Base-by-base conservation (phyloP, 768 basidiomycete species). In the Flagelloscypha sp. region DNA sequence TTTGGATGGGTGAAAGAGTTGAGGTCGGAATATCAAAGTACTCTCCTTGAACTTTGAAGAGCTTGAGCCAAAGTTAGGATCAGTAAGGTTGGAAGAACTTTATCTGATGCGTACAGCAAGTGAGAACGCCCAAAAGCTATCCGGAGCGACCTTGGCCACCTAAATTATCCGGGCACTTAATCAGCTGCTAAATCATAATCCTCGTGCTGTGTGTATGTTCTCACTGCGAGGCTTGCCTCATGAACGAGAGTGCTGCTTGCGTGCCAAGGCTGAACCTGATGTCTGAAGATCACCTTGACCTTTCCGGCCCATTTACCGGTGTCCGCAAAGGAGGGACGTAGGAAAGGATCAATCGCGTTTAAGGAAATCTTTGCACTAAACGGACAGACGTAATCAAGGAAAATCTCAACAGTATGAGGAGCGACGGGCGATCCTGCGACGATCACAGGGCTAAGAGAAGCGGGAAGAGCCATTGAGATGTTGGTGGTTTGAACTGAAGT, bases 201-300 rank as follows among this genome's bases (percentile, higher is more conserved):
- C 12, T 12, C 9, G 16, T 10, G 16, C 27, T 30, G 7, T 24
- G 11, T 24, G 13, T 4, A 3, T 36, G 13, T 5, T 45, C 73
- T 30, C 45, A 86, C 86, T 5, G 89, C 87, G 7, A 94, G 63
- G 8, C 70, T 79, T 10, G 88, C 84, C 59, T 95, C 92, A 43
- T 86, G 83, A 3, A 76, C 74, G 34, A 81, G 66, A 0, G 77
- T 84, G 0, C 84, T 84, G n/a, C 72, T 59, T 0, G 58, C 69
- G 47, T 89, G 87, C 87, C 87, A 88, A 0, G 83, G 80, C 52
- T 84, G 81, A 15, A 83, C 78, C 43, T 83, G 82, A 27, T 66
- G 68, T 31, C 84, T 65, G 50, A 84, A 66, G 50, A 86, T 76
- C 24, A 70, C 60, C 57, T 85, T 85, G 43, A 88, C 74, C 55